Evolutionary conservation across 257 asterid genomes (phyloP).

Genomic region (Leonotis leonurus): DNA sequence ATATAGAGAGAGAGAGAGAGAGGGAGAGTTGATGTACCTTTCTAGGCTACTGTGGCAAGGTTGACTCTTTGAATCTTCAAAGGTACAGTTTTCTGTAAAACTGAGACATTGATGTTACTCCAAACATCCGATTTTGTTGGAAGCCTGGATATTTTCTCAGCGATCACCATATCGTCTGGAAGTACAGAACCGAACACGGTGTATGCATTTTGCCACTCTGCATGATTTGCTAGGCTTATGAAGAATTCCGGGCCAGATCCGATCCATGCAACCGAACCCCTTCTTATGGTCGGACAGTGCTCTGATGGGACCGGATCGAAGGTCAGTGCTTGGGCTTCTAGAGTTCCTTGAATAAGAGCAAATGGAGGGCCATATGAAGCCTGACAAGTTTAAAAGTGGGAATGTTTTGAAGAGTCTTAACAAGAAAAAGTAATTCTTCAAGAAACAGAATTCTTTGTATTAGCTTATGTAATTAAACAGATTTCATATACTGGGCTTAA

Average conservation of each 20-base stretch:
- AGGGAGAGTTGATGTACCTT: conserved; percentile 17
- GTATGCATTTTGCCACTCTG: conserved; percentile 70
- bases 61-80: conserved; percentile 50
- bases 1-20: too few species aligned
- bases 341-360: conserved; percentile 87
- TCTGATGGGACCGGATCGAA: conserved; percentile 41
- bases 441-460: neutral
- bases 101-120: conserved; percentile 63
- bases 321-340: conserved; percentile 45
- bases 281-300: conserved; percentile 48
- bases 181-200: conserved; percentile 80
- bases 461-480: neutral
- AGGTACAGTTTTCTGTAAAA: conserved; percentile 55
- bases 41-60: too few species aligned
- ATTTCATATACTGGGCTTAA: neutral
- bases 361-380: conserved; percentile 89
- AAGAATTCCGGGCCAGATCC: conserved; percentile 95
- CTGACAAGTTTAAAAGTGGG: conserved; percentile 29
- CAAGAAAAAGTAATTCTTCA: neutral
- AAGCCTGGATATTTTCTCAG: conserved; percentile 69
- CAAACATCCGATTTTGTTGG: conserved; percentile 75
- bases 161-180: conserved; percentile 72
- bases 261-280: conserved; percentile 96
- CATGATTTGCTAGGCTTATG: conserved; percentile 83
- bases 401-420: neutral